A percentile compares a stretch with the other conserved stretches of the same genome.
Conservation (phyloP, 192 early-diverging fungal species). For the Coemansia sp. region DNA sequence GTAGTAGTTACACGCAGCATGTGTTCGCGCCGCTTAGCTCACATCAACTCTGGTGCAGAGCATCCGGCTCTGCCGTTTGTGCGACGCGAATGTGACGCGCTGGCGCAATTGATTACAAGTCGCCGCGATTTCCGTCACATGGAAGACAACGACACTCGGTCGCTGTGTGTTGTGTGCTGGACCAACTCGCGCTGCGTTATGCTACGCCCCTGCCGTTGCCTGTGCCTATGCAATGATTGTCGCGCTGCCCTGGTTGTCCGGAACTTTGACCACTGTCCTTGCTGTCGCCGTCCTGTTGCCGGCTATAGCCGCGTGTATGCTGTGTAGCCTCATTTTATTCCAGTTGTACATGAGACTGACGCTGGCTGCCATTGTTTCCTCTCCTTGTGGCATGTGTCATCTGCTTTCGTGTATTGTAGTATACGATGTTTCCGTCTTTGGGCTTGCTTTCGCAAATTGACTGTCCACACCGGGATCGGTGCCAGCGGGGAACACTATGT, state of each 20-base stretch:
- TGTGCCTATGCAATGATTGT: conserved; percentile 54
- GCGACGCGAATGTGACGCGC: conserved; percentile 21
- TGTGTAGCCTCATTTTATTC: conserved; percentile 12
- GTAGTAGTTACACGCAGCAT: conserved; percentile 38
- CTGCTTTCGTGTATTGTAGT: neutral
- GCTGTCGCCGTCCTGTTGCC: conserved; percentile 39
- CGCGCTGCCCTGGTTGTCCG: conserved; percentile 38
- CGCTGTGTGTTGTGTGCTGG: conserved; percentile 49
- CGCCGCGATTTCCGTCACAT: conserved; percentile 16
- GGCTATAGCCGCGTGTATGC: conserved; percentile 53
- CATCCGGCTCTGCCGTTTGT: conserved; percentile 29
- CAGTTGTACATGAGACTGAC: neutral
- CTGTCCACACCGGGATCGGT: conserved; percentile 30
- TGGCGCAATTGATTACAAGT: conserved; percentile 45
- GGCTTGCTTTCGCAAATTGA: conserved; percentile 33
- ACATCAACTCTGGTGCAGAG: neutral
- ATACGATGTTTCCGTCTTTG: conserved; percentile 40
- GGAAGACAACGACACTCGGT: conserved; percentile 21
- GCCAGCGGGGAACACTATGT: conserved; percentile 31
- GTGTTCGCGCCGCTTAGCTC: conserved; percentile 23
- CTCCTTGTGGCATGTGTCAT: neutral
- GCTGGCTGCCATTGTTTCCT: neutral
- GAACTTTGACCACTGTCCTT: conserved; percentile 52
- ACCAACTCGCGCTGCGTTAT: conserved; percentile 39
- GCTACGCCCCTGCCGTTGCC: conserved; percentile 52